Percentiles rank a stretch among this genome's conserved stretches.
Evolutionary conservation across 2,329 filamentous ascomycete species (phyloP).

Genomic region (Alternaria conjuncta): DNA sequence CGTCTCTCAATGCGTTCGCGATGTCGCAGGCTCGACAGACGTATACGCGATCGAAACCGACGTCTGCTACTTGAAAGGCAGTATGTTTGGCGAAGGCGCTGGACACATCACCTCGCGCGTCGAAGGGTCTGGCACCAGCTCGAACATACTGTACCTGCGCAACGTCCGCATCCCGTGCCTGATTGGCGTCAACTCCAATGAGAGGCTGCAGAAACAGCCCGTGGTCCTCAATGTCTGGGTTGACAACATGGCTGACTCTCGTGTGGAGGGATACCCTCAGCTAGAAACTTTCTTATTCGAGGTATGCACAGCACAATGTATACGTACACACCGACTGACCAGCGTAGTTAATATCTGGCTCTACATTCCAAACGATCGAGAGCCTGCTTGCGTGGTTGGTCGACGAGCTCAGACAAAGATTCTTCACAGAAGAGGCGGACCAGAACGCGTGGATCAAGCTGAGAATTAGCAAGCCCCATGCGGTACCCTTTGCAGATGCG

Average conservation of each 20-base stretch:
- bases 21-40: constrained; percentile 32
- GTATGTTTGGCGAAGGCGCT: constrained; percentile 67
- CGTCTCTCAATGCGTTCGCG: constrained; percentile 23
- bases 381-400: constrained; percentile 48
- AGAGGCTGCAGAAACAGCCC: constrained; percentile 69
- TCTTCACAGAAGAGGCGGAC: constrained; percentile 38
- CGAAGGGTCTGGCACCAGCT: constrained; percentile 23
- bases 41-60: constrained; percentile 58
- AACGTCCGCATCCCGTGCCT: constrained; percentile 69
- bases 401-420: constrained; percentile 52
- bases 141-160: constrained; percentile 58
- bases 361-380: constrained; percentile 57
- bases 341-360: constrained; percentile 49
- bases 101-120: constrained; percentile 53
- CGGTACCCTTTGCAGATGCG: constrained; percentile 74
- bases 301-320: constrained; percentile 52
- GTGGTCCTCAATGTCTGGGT: constrained; percentile 69
- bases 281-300: constrained; percentile 68
- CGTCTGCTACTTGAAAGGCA: constrained; percentile 70
- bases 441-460: constrained; percentile 64
- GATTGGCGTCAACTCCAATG: constrained; percentile 75
- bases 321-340: constrained; percentile 18
- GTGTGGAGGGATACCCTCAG: constrained; percentile 59
- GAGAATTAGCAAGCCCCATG: constrained; percentile 73
- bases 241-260: constrained; percentile 55